Conservation (phyloP, 2,329 filamentous ascomycete genomes). For the Diplodia scrobiculata region DNA sequence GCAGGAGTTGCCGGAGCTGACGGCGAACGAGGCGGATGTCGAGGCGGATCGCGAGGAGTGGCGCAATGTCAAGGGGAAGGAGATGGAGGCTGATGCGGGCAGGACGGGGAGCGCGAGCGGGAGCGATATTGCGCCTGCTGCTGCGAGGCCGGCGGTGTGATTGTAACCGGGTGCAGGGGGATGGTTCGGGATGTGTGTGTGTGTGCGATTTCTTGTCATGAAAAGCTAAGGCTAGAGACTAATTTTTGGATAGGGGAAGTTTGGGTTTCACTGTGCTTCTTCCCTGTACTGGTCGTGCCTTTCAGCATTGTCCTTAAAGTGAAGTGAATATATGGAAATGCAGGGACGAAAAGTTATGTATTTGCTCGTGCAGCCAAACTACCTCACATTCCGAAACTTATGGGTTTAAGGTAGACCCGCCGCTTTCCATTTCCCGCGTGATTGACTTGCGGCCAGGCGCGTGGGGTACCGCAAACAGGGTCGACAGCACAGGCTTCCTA, state of each 20-base stretch:
- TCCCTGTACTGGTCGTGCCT: background rate
- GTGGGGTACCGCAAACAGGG: background rate
- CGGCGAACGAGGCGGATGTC: slow-evolving; percentile 46
- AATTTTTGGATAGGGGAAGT: background rate
- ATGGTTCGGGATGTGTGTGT: background rate
- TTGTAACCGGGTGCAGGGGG: background rate
- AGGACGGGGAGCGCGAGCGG: slow-evolving; percentile 34
- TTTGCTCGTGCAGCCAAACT: background rate
- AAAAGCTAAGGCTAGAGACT: background rate
- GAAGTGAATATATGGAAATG: no score
- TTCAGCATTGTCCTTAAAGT: background rate
- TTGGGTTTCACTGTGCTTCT: background rate
- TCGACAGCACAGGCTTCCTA: background rate
- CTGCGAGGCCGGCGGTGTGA: background rate
- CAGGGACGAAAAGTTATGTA: no score
- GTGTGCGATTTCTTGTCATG: background rate
- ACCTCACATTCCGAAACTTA: background rate
- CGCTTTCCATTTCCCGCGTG: background rate
- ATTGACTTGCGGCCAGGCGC: background rate
- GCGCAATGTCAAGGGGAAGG: slow-evolving; percentile 38
- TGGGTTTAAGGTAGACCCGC: background rate
- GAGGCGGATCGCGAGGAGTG: slow-evolving; percentile 40
- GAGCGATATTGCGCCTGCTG: slow-evolving; percentile 17
- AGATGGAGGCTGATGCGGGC: slow-evolving; percentile 44
- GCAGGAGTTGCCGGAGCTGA: slow-evolving; percentile 45